Base-by-base conservation (phyloP, 768 basidiomycete species). In the Rhodosporidiobolus odoratus region DNA sequence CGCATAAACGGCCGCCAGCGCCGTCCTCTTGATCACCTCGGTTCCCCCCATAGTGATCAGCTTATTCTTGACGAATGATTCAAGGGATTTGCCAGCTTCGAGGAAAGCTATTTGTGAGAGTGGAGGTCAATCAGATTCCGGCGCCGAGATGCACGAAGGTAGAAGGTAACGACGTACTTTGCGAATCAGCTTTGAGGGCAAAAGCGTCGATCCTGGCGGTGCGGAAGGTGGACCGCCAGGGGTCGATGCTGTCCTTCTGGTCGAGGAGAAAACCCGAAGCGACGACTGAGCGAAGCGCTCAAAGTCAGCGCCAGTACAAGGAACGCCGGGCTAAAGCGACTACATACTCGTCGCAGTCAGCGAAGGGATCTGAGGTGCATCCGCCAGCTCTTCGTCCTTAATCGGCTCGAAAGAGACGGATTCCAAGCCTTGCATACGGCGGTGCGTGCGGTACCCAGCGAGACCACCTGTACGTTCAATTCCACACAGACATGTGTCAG, bases 1-100 rank as follows among this genome's bases (percentile, higher is more conserved):
- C 0, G 80, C 80, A 64, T 80, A 78, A 54, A 83, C 81, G 17
- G 82, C 82, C 5, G 78, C 79, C 35, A 83, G 75, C 0, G 81
- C 78, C 1, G 82, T 83, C 15, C 80, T 77, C 72, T 83, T 82
- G 77, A 84, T 79, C 64, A 84, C 77, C 68, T 83, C 80, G 60
- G 68, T 79, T 75, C 66, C 71, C 23, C 66, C 74, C 40, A 69
- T 62, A 17, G 50, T 17, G 27, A 77, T 54, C 15, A 74, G 48
- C 43, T 61, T 58, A 64, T 61, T 66, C 40, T 73, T 77, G 41
- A 83, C 53, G 72, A 76, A 81, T 19, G 57, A 60, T 41, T 80
- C 74, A 53, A 80, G 76, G 17, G 73, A 71, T 27, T 73, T 73
- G 27, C 80, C 80, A 1, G 77, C 76, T 30, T 62, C 57, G 32